Conservation (phyloP, 495 filamentous ascomycete species). For the Pseudevernia furfuracea region DNA sequence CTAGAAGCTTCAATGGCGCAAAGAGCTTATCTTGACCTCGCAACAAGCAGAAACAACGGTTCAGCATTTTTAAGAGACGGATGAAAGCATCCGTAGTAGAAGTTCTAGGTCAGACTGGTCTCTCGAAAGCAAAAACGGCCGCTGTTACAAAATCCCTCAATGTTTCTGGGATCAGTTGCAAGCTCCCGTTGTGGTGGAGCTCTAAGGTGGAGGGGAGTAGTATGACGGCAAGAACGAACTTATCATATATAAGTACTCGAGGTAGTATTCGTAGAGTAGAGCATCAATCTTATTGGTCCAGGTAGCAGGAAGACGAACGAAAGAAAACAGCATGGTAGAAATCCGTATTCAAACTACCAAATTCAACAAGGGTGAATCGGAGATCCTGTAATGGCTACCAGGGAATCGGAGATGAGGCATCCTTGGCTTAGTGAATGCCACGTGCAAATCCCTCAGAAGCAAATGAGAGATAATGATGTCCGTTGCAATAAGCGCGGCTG, state of each 20-base stretch:
- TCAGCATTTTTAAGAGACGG: not conserved
- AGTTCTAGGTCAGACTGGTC: not conserved
- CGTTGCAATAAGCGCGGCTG: not conserved
- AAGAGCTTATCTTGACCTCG: constrained; percentile 1
- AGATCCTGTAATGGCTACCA: not conserved
- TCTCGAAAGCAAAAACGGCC: not conserved
- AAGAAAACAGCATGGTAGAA: not conserved
- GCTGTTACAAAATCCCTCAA: not conserved
- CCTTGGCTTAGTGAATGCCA: not conserved
- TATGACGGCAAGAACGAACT: not conserved
- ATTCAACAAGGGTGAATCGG: not conserved
- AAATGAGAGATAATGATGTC: not conserved
- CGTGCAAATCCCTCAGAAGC: not conserved
- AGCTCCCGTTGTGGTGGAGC: not conserved
- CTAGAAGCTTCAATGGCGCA: constrained; percentile 4
- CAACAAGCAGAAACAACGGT: not conserved
- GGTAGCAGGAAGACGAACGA: not conserved
- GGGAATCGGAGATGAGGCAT: not conserved
- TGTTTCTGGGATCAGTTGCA: not conserved
- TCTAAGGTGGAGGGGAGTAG: not conserved
- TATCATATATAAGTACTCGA: not conserved
- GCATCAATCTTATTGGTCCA: not conserved
- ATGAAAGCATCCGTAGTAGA: not conserved
- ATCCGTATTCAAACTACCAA: not conserved
- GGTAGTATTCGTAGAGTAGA: not conserved